These are phyloP conservation scores for Aspergillus leporis DNA, from an alignment of 495 filamentous ascomycete species.

Conservation along the genomic window DNA sequence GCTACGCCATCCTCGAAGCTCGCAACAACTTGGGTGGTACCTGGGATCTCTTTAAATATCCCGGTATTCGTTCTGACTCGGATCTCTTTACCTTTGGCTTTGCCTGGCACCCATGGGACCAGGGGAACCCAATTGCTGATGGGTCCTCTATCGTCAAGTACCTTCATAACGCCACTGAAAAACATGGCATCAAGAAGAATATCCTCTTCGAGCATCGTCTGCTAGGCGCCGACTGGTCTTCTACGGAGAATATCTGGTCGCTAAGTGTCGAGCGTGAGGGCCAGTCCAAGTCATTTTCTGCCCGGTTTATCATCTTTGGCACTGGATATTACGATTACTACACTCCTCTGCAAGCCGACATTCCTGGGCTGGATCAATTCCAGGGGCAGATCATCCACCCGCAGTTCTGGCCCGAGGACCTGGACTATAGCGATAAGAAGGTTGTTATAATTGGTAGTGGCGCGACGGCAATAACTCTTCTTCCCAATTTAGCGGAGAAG, in stretches of 20 bases:
- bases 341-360: constrained; percentile 52
- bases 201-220: constrained; percentile 63
- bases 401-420: constrained; percentile 54
- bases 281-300: constrained; percentile 43
- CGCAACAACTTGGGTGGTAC: constrained; percentile 64
- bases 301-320: constrained; percentile 60
- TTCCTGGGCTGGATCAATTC: constrained; percentile 42
- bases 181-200: constrained; percentile 61
- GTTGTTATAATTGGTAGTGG: constrained; percentile 59
- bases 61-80: constrained; percentile 67
- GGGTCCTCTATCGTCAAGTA: constrained; percentile 62
- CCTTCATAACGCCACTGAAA: constrained; percentile 56
- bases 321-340: constrained; percentile 70
- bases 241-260: constrained; percentile 59
- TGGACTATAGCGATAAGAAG: constrained; percentile 51
- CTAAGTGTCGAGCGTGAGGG: constrained; percentile 54
- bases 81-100: constrained; percentile 70
- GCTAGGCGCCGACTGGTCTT: constrained; percentile 58
- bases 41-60: constrained; percentile 73
- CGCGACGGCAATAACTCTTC: constrained; percentile 57
- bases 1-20: constrained; percentile 63
- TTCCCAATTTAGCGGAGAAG: constrained; percentile 44
- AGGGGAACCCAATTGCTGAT: constrained; percentile 58
- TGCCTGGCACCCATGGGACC: constrained; percentile 65
- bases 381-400: constrained; percentile 49